Percentiles rank a stretch among this genome's conserved stretches.
These are phyloP conservation scores for Ananas comosus DNA, from an alignment of 176 grass and related monocot species.

Conservation along the genomic window DNA sequence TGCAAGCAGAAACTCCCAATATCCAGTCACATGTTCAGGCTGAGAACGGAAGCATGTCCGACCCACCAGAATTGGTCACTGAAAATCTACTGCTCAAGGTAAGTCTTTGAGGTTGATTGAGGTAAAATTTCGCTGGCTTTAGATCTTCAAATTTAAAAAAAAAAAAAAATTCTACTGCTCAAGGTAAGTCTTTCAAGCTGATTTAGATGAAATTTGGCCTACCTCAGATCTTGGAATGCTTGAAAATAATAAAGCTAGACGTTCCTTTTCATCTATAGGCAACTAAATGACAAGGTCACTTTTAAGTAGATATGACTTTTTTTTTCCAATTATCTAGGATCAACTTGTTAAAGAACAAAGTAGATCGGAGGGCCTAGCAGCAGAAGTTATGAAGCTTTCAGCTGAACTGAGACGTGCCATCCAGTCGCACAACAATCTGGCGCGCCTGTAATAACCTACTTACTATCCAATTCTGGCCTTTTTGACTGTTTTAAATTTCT, in stretches of 20 bases:
- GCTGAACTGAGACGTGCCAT: conserved; percentile 63
- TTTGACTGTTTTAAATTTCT: background rate
- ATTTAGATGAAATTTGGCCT: too few species aligned
- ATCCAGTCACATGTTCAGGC: conserved; percentile 39
- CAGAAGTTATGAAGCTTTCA: conserved; percentile 85
- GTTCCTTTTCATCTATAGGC: too few species aligned
- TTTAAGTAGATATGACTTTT: background rate
- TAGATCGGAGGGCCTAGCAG: conserved; percentile 48
- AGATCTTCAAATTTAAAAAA: too few species aligned
- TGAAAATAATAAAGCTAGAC: too few species aligned
- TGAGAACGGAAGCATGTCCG: conserved; percentile 29
- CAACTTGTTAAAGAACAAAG: conserved; percentile 65
- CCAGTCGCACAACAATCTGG: conserved; percentile 59
- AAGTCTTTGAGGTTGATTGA: background rate
- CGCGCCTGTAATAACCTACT: conserved; percentile 48
- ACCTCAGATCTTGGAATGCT: too few species aligned
- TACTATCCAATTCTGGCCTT: conserved; percentile 6
- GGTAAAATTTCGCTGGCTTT: too few species aligned
- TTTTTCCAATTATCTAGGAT: conserved; percentile 34
- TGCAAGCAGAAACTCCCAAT: conserved; percentile 28
- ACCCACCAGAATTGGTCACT: conserved; percentile 31
- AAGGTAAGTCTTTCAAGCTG: too few species aligned
- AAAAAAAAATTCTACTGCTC: too few species aligned
- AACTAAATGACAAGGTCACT: too few species aligned
- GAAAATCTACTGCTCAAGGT: conserved; percentile 74